phyloP scores from a whole-genome alignment of 768 basidiomycete species.

The Calocybe cyanea region DNA sequence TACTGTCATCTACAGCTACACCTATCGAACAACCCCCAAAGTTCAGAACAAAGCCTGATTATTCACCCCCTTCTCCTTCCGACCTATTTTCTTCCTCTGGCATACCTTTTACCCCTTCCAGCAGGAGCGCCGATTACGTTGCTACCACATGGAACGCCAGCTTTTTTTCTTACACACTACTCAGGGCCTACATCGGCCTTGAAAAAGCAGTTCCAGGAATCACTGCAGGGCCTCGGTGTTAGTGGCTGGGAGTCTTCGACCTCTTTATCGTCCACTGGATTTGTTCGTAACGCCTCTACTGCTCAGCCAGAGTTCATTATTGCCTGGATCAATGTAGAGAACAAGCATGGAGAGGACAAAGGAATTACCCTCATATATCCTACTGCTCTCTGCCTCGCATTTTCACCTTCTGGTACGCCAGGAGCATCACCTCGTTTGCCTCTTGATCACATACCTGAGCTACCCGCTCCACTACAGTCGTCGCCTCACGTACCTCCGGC shows the following conservation, averaged over 20 bases:
- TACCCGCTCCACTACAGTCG: conserved; percentile 60
- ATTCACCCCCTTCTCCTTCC: conserved; percentile 60
- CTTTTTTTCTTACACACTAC: conserved; percentile 70
- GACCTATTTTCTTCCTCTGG: conserved; percentile 56
- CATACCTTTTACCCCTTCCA: conserved; percentile 37
- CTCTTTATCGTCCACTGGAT: conserved; percentile 6
- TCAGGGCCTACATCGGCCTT: conserved; percentile 62
- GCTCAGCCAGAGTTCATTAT: conserved; percentile 39
- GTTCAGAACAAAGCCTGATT: conserved; percentile 40
- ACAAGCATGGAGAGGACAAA: conserved; percentile 78
- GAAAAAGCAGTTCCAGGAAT: conserved; percentile 58
- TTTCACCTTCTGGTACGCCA: conserved; percentile 28
- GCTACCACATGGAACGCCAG: conserved; percentile 68
- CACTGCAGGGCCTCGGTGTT: conserved; percentile 60
- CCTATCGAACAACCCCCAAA: conserved; percentile 26
- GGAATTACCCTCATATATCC: conserved; percentile 77
- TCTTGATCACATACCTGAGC: conserved; percentile 56
- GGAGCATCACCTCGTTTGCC: conserved; percentile 32
- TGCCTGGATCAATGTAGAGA: conserved; percentile 72
- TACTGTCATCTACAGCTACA: conserved; percentile 59
- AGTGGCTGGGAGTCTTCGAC: conserved; percentile 41
- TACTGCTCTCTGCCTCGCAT: conserved; percentile 48
- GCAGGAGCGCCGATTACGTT: conserved; percentile 67
- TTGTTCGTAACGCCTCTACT: conserved; percentile 3
- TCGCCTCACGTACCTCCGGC: conserved; percentile 40